Evolutionary conservation across 257 asterid species (phyloP), one percentile per base, ranked within the genome.

Genomic region (Ophiorrhiza pumila): DNA sequence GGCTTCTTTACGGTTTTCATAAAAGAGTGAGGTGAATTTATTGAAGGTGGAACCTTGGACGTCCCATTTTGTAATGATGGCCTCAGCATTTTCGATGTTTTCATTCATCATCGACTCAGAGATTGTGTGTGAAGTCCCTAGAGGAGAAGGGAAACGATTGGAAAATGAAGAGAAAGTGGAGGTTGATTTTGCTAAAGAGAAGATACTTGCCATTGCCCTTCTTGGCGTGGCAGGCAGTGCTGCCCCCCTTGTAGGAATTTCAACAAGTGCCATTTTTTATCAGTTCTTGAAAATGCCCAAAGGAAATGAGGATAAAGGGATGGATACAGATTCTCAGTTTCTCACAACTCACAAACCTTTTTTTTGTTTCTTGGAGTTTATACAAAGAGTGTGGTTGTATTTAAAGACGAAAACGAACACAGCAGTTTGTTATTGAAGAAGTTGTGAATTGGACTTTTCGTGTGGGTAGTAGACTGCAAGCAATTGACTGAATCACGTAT

Each of bases 91-190:
- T 62, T 82, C 81, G 18, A 90, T 77, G 71, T 70, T 78, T 67
- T 86, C 89, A 46, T 79, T 88, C 79, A 83, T 83, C 76, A 74
- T 81, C 1, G 91, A 59, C 22, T 77, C 87, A 37, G 89, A 86
- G 41, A 83, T 69, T 9, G 80, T 71, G 23, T 17, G 73, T 2
- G 69, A 37, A 23, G 79, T 62, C n/a, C 73, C 68, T 14, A 81
- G 71, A 49, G 57, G 22, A 65, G 83, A 74, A 58, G 85, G 50
- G 22, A 60, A 56, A 65, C 76, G 82, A 65, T 63, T 74, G 20
- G 85, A 65, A 59, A 70, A 55, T 9, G 78, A 65, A 69, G 86
- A 77, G 67, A 55, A 35, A 25, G 77, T 49, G 22, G 85, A 41
- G 27, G 65, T 52, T 13, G 79, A 59, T 68, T 69, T 79, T 3